Conservation (phyloP, 2,329 filamentous ascomycete species). For the Thelonectria rubi region DNA sequence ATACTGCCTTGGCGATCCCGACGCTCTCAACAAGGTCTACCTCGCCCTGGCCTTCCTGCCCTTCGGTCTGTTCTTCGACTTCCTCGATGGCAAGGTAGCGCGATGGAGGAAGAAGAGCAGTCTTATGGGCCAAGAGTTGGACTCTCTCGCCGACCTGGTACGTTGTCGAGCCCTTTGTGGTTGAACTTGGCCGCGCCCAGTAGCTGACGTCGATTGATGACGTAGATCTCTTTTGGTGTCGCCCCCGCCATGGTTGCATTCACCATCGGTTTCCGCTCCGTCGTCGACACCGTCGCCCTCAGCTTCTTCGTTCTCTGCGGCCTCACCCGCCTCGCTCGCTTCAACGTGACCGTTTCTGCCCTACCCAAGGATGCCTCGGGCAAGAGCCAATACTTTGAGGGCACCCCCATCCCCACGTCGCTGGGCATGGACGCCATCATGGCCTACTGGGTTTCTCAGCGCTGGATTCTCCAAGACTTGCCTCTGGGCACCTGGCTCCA, state of each 20-base stretch:
- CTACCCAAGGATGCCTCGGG: constrained; percentile 92
- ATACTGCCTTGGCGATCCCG: constrained; percentile 81
- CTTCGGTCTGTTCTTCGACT: constrained; percentile 95
- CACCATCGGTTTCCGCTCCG: constrained; percentile 85
- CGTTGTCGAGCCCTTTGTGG: constrained; percentile 36
- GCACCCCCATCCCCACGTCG: constrained; percentile 93
- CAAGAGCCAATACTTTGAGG: constrained; percentile 96
- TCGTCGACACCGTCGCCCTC: constrained; percentile 80
- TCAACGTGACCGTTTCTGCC: constrained; percentile 93
- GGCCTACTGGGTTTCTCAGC: constrained; percentile 86
- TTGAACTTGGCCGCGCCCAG: not conserved
- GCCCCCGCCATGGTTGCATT: constrained; percentile 89
- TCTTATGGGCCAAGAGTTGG: constrained; percentile 96
- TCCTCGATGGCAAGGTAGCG: constrained; percentile 96
- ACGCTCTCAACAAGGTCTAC: constrained; percentile 76
- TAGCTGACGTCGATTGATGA: constrained; percentile 25
- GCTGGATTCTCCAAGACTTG: constrained; percentile 81
- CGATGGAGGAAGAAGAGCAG: constrained; percentile 97
- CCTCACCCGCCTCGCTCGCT: constrained; percentile 90
- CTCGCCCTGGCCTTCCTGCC: constrained; percentile 87
- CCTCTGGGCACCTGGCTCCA: constrained; percentile 76
- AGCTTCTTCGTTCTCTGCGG: constrained; percentile 94
- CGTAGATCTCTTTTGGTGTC: constrained; percentile 92
- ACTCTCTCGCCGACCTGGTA: constrained; percentile 95
- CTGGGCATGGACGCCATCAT: constrained; percentile 83